These are phyloP conservation scores for Fragaria ananassa DNA, from an alignment of 306 rosid species.

Conservation along the genomic window DNA sequence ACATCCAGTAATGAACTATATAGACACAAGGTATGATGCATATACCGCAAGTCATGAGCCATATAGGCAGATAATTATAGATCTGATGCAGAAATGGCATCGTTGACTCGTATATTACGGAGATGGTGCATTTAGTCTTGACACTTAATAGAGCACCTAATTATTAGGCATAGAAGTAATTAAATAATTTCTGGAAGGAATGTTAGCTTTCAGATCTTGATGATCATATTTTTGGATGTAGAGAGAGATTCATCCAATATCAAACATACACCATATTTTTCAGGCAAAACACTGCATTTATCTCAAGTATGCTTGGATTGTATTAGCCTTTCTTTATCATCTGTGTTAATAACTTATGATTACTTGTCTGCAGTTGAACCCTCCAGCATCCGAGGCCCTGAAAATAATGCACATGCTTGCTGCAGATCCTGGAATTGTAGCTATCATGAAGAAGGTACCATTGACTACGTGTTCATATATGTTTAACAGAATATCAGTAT, in stretches of 20 bases:
- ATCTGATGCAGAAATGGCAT: not conserved
- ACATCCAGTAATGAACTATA: not conserved
- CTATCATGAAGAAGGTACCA: constrained; percentile 85
- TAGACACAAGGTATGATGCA: not conserved
- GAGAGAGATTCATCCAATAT: not conserved
- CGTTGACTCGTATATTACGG: not conserved
- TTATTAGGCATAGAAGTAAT: not conserved
- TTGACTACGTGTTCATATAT: not conserved
- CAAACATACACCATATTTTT: not conserved
- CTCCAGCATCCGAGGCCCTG: constrained; percentile 81
- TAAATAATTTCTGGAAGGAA: not conserved
- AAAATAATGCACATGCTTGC: constrained; percentile 97
- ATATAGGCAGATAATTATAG: not conserved
- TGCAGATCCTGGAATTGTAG: constrained; percentile 92
- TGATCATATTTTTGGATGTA: not conserved
- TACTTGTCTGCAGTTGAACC: constrained; percentile 63
- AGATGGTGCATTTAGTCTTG: not conserved
- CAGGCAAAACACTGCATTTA: not conserved
- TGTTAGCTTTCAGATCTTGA: not conserved
- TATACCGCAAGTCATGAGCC: not conserved
- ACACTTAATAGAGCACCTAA: not conserved
- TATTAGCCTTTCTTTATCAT: not conserved
- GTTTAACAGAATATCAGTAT: constrained; percentile 22
- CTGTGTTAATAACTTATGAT: not conserved
- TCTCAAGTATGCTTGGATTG: not conserved